Conservation (phyloP, 352 stramenopile species). For the Phytophthora quininea region DNA sequence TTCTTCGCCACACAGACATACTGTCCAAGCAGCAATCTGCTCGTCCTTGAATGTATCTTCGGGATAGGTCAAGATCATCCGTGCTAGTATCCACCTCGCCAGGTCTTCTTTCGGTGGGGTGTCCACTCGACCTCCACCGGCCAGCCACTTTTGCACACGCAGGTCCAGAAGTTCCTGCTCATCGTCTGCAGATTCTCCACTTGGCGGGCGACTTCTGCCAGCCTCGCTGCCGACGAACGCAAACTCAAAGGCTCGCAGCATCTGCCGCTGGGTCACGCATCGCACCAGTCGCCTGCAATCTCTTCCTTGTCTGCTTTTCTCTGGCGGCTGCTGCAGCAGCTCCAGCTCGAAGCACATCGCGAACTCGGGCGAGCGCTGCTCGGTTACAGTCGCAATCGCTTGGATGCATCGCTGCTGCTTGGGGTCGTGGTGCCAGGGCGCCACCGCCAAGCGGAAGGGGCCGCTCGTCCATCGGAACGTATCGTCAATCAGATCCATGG, state of each 20-base stretch:
- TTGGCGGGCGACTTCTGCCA: conserved; percentile 9
- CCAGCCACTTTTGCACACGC: conserved; percentile 42
- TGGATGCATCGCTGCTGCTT: conserved; percentile 25
- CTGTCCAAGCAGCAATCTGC: conserved; percentile 23
- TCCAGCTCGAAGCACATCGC: conserved; percentile 48
- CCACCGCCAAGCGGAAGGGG: conserved; percentile 26
- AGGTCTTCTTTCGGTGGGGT: conserved; percentile 56
- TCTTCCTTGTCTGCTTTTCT: conserved; percentile 6
- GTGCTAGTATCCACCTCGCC: conserved; percentile 59
- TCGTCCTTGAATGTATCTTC: conserved; percentile 13
- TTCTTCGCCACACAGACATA: conserved; percentile 33
- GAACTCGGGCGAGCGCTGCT: conserved; percentile 46
- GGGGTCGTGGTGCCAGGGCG: conserved; percentile 23
- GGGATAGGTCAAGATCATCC: conserved; percentile 37
- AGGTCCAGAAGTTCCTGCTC: conserved; percentile 15
- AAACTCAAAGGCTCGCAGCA: conserved; percentile 47
- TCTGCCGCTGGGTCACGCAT: conserved; percentile 57
- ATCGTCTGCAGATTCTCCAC: conserved; percentile 14
- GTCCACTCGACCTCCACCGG: conserved; percentile 17
- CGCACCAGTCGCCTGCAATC: conserved; percentile 17
- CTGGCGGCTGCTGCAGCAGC: not conserved
- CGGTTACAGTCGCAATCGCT: conserved; percentile 35
- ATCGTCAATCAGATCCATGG: not conserved
- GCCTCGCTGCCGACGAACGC: conserved; percentile 17
- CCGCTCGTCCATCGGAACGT: conserved; percentile 30